Conservation (phyloP, 2,329 filamentous ascomycete genomes). For the Epicoccum sorghinum region DNA sequence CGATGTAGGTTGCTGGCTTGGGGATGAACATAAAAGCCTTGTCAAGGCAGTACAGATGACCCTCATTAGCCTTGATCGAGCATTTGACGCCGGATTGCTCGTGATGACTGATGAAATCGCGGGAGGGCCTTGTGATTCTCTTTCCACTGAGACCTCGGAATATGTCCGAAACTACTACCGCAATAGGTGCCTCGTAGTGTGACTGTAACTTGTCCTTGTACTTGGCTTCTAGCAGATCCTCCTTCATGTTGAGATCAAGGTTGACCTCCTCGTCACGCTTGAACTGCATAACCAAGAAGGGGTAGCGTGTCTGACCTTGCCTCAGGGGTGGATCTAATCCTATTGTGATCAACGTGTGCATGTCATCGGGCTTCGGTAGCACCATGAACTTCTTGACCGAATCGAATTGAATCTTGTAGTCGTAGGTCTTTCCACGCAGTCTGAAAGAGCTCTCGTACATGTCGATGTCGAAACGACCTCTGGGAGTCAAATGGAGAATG, state of each 20-base stretch:
- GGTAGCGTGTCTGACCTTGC: constrained; percentile 96
- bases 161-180: constrained; percentile 92
- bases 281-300: constrained; percentile 98
- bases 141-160: constrained; percentile 94
- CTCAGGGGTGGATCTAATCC: constrained; percentile 93
- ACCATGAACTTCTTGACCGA: constrained; percentile 99
- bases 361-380: constrained; percentile 96
- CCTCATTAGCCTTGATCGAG: constrained; percentile 99
- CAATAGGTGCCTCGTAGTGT: constrained; percentile 86
- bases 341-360: constrained; percentile 92
- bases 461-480: constrained; percentile 99
- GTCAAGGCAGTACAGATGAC: constrained; percentile 94
- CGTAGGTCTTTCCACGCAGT: constrained; percentile 97
- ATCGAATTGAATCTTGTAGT: constrained; percentile 99
- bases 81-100: constrained; percentile 96
- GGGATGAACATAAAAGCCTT: constrained; percentile 99
- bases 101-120: constrained; percentile 93
- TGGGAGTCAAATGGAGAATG: constrained; percentile 93
- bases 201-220: constrained; percentile 89
- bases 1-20: constrained; percentile 96
- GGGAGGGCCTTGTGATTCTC: constrained; percentile 91
- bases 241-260: constrained; percentile 93
- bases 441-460: constrained; percentile 99
- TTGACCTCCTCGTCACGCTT: constrained; percentile 98
- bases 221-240: constrained; percentile 80